Base-by-base conservation (phyloP, 768 basidiomycete genomes). In the Kwoniella dendrophila region DNA sequence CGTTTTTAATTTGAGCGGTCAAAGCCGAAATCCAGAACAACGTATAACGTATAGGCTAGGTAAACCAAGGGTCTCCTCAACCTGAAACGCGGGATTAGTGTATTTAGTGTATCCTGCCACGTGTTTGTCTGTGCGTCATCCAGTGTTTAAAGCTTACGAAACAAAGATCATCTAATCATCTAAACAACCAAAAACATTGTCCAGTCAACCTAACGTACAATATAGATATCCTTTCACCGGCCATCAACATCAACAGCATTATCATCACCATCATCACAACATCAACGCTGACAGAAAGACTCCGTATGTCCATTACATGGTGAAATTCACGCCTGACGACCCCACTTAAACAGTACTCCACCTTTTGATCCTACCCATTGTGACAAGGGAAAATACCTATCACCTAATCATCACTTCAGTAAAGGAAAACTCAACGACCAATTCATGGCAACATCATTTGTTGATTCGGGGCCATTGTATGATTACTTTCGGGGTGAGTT, bases 401-500 rank as follows among this genome's bases (percentile, higher is more conserved):
- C 48, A 18, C n/a, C n/a, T n/a, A n/a, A n/a, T n/a, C n/a, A n/a
- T n/a, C n/a, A n/a, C n/a, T 41, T 41, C 52, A 38, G n/a, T 1
- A 40, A 14, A 16, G 8, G 24, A 16, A 8, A 30, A 27, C 14
- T 24, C 16, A 36, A 40, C 16, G 10, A 40, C 51, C 14, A 11
- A 26, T 22, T 5, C 51, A 63, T 64, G 63, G 63, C 63, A 29
- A 64, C 45, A 20, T 56, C 50, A 27, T 45, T 57, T 20, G 38
- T 48, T 27, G 50, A 64, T 38, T 24, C 30, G 34, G 63, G 63
- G 12, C 66, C 66, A 14, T 49, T 68, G 38, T 62, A 68, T 43
- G 62, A 68, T 5, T 68, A 63, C 53, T 57, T 68, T 32, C 43
- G 50, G 22, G 66, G 62, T 67, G 30, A 48, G 66, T 51, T 1